Conservation (phyloP, 768 basidiomycete genomes). For the Russula sp. region DNA sequence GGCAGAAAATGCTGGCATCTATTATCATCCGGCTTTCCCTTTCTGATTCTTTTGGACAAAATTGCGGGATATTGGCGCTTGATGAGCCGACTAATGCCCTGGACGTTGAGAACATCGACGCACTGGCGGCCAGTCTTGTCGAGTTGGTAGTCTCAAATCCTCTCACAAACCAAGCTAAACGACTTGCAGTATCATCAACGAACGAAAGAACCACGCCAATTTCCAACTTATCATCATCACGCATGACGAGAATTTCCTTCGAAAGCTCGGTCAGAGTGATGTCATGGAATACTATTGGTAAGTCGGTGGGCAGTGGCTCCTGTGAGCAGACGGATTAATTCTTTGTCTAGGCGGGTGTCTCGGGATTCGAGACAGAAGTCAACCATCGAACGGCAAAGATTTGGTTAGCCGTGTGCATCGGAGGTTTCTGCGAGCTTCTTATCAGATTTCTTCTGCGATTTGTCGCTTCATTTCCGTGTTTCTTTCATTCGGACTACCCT, state of each 20-base stretch:
- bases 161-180: conserved; percentile 6
- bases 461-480: neutral
- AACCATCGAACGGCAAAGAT: conserved; percentile 29
- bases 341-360: conserved; percentile 70
- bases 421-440: neutral
- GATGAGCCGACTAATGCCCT: conserved; percentile 98
- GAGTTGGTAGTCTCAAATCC: conserved; percentile 51
- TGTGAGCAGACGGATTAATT: neutral
- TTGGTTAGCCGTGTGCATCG: conserved; percentile 12
- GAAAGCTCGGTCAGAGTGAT: conserved; percentile 80
- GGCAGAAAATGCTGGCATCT: conserved; percentile 97
- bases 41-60: conserved; percentile 95
- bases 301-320: conserved; percentile 22
- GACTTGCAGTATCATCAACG: conserved; percentile 78
- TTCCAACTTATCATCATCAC: conserved; percentile 98
- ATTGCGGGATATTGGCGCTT: conserved; percentile 94
- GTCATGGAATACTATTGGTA: conserved; percentile 97
- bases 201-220: conserved; percentile 80
- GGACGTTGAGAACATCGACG: conserved; percentile 93
- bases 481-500: neutral
- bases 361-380: conserved; percentile 44
- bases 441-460: neutral
- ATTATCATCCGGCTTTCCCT: conserved; percentile 97
- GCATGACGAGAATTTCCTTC: conserved; percentile 92
- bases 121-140: conserved; percentile 82